These are phyloP conservation scores for Colletotrichum neosansevieriae DNA, from an alignment of 2,329 filamentous ascomycete genomes.

Conservation along the genomic window DNA sequence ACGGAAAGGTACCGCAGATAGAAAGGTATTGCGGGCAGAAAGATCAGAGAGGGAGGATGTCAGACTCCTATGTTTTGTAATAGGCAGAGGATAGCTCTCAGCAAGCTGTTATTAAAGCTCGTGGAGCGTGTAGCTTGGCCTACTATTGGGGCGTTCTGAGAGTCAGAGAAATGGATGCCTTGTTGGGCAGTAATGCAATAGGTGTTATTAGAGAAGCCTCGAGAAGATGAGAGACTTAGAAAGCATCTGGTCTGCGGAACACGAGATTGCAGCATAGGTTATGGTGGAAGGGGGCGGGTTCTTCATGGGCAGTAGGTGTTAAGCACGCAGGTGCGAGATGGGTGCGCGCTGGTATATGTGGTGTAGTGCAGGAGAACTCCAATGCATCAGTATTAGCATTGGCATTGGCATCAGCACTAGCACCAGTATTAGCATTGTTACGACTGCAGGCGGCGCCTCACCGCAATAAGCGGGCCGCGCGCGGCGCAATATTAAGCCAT, in stretches of 20 bases:
- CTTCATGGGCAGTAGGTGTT: neutral
- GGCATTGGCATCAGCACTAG: too few species aligned
- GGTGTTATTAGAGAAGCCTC: neutral
- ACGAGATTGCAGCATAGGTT: neutral
- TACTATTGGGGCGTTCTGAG: neutral
- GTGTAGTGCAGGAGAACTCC: neutral
- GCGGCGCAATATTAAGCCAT: too few species aligned
- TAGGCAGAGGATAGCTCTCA: neutral
- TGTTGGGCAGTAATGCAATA: neutral
- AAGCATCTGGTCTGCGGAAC: too few species aligned
- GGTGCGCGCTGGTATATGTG: neutral
- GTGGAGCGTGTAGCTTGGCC: neutral
- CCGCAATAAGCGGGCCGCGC: too few species aligned
- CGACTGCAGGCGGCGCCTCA: too few species aligned
- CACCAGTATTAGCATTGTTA: too few species aligned
- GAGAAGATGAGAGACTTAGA: neutral
- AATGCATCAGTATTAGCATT: neutral
- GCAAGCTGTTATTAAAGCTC: neutral
- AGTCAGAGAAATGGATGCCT: neutral
- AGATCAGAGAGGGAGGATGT: neutral
- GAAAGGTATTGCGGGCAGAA: neutral
- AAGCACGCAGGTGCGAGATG: neutral
- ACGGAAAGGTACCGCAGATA: neutral
- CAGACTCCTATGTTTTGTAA: neutral
- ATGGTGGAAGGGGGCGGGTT: neutral